phyloP scores from a whole-genome alignment of 208 protist genomes.

The Wallacemonas sp. region DNA sequence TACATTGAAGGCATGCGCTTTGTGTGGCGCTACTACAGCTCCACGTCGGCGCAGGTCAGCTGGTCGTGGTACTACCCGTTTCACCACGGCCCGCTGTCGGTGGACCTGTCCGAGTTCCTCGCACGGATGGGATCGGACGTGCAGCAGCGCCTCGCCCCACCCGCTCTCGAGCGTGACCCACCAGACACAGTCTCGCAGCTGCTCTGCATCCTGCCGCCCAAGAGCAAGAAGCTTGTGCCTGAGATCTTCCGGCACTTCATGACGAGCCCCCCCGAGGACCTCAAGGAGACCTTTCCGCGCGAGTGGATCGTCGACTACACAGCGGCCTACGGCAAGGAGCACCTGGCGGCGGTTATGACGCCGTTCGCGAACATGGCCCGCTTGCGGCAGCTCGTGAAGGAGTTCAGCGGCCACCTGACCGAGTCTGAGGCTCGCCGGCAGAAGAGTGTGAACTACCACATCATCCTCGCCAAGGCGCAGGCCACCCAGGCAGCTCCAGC shows the following conservation, averaged over 20 bases:
- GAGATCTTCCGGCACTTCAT: conserved; percentile 48
- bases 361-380: conserved; percentile 64
- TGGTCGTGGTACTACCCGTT: conserved; percentile 87
- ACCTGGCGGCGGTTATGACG: conserved; percentile 69
- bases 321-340: conserved; percentile 52
- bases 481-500: background rate
- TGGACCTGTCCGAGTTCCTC: conserved; percentile 68
- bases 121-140: conserved; percentile 25
- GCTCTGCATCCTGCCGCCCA: conserved; percentile 77
- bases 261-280: conserved; percentile 33
- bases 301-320: conserved; percentile 75
- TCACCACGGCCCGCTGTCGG: conserved; percentile 67
- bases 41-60: conserved; percentile 41
- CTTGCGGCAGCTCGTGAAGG: conserved; percentile 39
- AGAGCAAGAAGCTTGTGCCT: conserved; percentile 53
- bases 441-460: conserved; percentile 25
- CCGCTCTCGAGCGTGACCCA: conserved; percentile 39
- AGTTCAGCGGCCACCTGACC: conserved; percentile 21
- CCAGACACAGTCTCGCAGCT: conserved; percentile 70
- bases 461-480: conserved; percentile 32
- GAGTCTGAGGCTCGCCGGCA: conserved; percentile 35
- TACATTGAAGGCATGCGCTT: conserved; percentile 81
- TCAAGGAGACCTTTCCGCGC: conserved; percentile 58
- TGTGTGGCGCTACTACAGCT: conserved; percentile 87
- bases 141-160: conserved; percentile 29